Evolutionary conservation across 2,329 filamentous ascomycete species (phyloP).

Genomic region (Alternaria triticina): DNA sequence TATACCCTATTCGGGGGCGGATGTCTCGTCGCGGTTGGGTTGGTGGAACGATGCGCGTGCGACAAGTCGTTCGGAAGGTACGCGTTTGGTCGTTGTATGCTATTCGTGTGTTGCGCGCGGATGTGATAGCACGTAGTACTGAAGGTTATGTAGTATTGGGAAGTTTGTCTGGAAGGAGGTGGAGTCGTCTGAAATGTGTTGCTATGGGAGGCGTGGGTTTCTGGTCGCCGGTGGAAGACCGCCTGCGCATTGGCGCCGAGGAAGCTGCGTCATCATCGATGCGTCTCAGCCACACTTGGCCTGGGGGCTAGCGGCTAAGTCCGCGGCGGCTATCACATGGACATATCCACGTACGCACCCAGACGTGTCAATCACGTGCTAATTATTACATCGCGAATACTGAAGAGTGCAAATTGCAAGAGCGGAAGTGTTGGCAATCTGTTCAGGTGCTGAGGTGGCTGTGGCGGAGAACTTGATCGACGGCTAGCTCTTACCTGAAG

Average conservation of each 20-base stretch:
- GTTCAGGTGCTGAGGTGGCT: not conserved
- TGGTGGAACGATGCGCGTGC: not conserved
- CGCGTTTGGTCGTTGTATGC: not conserved
- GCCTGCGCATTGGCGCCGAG: constrained; percentile 18
- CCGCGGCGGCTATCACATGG: not conserved
- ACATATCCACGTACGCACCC: too few species aligned
- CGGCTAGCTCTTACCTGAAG: not conserved
- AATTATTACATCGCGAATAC: too few species aligned
- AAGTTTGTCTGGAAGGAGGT: not conserved
- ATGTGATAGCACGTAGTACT: not conserved
- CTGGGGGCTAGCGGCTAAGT: constrained; percentile 2
- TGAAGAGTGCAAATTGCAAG: too few species aligned
- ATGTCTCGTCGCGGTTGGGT: not conserved
- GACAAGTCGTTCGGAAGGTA: not conserved
- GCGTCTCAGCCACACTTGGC: constrained; percentile 10
- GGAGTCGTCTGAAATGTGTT: not conserved
- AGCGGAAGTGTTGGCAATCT: not conserved
- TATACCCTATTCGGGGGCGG: not conserved
- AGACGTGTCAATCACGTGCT: too few species aligned
- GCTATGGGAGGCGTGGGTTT: not conserved
- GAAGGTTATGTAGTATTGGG: not conserved
- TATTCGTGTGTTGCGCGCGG: too few species aligned
- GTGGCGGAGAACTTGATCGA: not conserved
- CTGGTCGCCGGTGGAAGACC: not conserved
- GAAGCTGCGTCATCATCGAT: constrained; percentile 12